These are phyloP conservation scores for Suhomyces anneliseae DNA, from an alignment of 1,139 yeast species.

Conservation along the genomic window DNA sequence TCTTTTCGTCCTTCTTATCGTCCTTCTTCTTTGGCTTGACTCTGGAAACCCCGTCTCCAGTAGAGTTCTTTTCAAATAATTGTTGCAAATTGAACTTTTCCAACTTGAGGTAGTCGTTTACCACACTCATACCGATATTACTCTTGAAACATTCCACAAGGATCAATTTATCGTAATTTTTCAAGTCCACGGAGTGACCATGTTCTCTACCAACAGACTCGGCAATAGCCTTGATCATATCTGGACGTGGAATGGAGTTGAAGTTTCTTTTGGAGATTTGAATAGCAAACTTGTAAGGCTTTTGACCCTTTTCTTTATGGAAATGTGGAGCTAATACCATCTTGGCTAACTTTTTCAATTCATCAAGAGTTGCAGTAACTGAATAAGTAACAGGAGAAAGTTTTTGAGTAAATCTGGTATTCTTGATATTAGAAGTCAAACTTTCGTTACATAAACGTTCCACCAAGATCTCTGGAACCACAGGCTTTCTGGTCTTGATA, in stretches of 20 bases:
- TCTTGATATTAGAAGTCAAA: conserved; percentile 48
- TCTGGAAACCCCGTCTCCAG: conserved; percentile 17
- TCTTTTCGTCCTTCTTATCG: conserved; percentile 2
- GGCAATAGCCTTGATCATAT: conserved; percentile 71
- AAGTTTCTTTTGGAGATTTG: conserved; percentile 79
- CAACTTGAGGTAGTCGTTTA: conserved; percentile 56
- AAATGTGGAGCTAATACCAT: conserved; percentile 67
- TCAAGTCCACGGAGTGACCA: conserved; percentile 78
- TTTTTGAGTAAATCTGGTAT: conserved; percentile 73
- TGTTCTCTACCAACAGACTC: conserved; percentile 67
- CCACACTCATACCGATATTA: conserved; percentile 80
- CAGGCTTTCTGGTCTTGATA: conserved; percentile 74
- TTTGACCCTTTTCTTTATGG: conserved; percentile 49
- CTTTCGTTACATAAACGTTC: conserved; percentile 62
- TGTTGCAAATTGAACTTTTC: conserved; percentile 64
- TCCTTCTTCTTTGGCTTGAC: conserved; percentile 12
- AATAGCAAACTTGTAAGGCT: conserved; percentile 70
- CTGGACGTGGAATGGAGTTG: conserved; percentile 66
- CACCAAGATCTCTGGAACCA: conserved; percentile 74
- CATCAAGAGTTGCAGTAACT: conserved; percentile 70
- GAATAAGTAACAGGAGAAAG: conserved; percentile 79
- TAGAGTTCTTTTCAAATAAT: conserved; percentile 50
- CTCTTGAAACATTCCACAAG: conserved; percentile 86
- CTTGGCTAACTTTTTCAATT: conserved; percentile 56
- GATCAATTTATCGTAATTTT: conserved; percentile 74